A percentile compares a stretch with the other conserved stretches of the same genome.
phyloP scores from a whole-genome alignment of 2,329 filamentous ascomycete species.

The Cladosporium colombiae region DNA sequence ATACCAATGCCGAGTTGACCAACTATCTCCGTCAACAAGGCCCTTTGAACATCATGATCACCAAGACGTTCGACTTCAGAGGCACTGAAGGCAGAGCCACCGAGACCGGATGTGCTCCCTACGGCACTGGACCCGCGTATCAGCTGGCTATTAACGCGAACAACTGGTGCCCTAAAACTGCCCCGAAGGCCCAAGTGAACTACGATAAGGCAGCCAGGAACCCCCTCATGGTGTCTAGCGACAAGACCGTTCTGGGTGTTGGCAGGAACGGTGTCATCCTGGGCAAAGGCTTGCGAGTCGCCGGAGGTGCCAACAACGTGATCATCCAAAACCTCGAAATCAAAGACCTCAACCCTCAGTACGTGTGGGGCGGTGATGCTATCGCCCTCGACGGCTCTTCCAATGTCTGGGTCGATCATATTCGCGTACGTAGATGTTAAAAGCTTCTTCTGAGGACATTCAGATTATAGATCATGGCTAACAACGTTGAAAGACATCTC shows the following conservation, averaged over 20 bases:
- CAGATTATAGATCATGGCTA: background rate
- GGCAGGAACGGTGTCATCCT: constrained; percentile 43
- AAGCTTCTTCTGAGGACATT: background rate
- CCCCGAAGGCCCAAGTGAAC: constrained; percentile 30
- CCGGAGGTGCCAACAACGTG: constrained; percentile 51
- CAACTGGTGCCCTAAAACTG: constrained; percentile 56
- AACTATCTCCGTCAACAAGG: constrained; percentile 58
- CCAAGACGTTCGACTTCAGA: constrained; percentile 57
- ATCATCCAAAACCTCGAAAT: constrained; percentile 49
- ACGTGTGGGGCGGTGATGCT: constrained; percentile 44
- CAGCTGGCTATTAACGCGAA: constrained; percentile 62
- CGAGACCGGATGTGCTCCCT: constrained; percentile 58
- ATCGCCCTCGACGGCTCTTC: constrained; percentile 39
- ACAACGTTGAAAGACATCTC: constrained; percentile 44
- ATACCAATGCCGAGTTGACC: constrained; percentile 55
- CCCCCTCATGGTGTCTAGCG: constrained; percentile 41
- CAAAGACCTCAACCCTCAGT: constrained; percentile 40
- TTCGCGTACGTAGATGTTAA: constrained; percentile 32
- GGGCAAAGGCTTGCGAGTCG: constrained; percentile 46
- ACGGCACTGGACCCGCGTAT: constrained; percentile 55
- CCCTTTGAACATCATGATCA: constrained; percentile 60
- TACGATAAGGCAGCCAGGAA: constrained; percentile 59
- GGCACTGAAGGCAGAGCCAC: constrained; percentile 49
- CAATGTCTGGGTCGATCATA: constrained; percentile 42
- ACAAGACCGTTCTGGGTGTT: constrained; percentile 46